Base-by-base conservation (phyloP, 495 filamentous ascomycete species). In the Tetracladium setigerum region DNA sequence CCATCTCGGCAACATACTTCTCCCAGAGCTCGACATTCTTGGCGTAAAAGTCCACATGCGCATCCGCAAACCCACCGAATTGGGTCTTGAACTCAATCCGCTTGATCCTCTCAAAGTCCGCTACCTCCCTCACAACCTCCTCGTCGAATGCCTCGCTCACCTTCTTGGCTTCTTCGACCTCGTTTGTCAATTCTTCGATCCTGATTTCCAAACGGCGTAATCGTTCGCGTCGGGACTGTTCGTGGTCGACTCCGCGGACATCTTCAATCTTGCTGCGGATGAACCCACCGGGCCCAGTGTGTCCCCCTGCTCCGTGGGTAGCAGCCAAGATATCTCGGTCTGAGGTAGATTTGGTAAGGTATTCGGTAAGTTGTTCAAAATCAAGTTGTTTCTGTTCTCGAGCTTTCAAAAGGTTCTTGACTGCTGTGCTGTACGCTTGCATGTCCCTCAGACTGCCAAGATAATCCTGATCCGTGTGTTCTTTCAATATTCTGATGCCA, bases 351-450 rank as follows among this genome's bases (percentile, higher is more conserved):
- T 94, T 94, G 68, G 83, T 85, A 46, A 95, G 87, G 64, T 97
- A 97, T 57, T 95, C 91, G 16, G 89, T 95, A 24, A 97, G 72
- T 34, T 86, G 92, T 67, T 98, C 92, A 61, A 91, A 95, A 66
- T 98, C 92, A 35, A 97, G 83, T 61, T 98, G 92, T 62, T 97
- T 98, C 67, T 94, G 89, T 67, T 98, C 94, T 16, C 92, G 83
- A 5, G 86, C 85, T 68, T 95, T 95, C 58, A 98, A 78, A 2
- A 97, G 81, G 27, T 81, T 68, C 64, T 95, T 94, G 14, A 97
- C 65, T 1, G 88, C 82, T 15, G 78, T 63, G 60, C 86, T 88
- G 66, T 97, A 98, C 22, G 88, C 82, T 49, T 88, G 83, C 89
- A 97, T 95, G 62, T 97, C 94, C 14, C 87, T 77, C 30, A 98